Evolutionary conservation across 2,329 filamentous ascomycete genomes (phyloP), one percentile per base, ranked within the genome.

Genomic region (Alternaria brassicicola): DNA sequence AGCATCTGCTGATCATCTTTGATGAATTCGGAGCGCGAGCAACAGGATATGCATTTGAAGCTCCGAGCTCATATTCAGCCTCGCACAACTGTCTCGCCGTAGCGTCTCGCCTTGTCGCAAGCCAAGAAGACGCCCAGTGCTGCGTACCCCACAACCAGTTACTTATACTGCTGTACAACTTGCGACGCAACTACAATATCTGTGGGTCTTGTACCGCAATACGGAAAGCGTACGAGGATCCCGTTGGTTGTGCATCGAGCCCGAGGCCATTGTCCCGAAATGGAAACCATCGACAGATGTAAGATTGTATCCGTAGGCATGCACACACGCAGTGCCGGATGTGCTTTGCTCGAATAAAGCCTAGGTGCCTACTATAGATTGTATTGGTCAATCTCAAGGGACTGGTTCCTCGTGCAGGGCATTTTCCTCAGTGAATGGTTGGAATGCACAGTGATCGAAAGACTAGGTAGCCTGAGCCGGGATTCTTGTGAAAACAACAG

Each of bases 111-210:
- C 58, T 41, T 30, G 39, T 36, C 13, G 33, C 23, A 19, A 25
- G 39, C 35, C 43, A 33, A 51, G 33, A 31, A 33, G 39, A 35
- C 51, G 59, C 39, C 45, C 52, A 46, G 52, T 52, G 28, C 26
- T 54, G 55, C 57, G 47, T 52, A 59, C 57, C 58, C 52, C 53
- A 57, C 60, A 51, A 45, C 43, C 51, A 26, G 47, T 49, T 58
- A 41, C 43, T 47, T 42, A 13, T 59, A 48, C 28, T 51, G 41
- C 28, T 30, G 48, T 55, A 58, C 43, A 36, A 55, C 41, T 15
- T 42, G 15, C 10, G n/a, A 36, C 36, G 47, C 35, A 61, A 13
- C 19, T 30, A 33, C 30, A 35, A 9, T 19, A 47, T 19, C 43
- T n/a, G n/a, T 19, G 7, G n/a, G n/a, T 36, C 33, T 46, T 47